These are phyloP conservation scores for Alnus rubra DNA, from an alignment of 306 rosid genomes.

Conservation along the genomic window DNA sequence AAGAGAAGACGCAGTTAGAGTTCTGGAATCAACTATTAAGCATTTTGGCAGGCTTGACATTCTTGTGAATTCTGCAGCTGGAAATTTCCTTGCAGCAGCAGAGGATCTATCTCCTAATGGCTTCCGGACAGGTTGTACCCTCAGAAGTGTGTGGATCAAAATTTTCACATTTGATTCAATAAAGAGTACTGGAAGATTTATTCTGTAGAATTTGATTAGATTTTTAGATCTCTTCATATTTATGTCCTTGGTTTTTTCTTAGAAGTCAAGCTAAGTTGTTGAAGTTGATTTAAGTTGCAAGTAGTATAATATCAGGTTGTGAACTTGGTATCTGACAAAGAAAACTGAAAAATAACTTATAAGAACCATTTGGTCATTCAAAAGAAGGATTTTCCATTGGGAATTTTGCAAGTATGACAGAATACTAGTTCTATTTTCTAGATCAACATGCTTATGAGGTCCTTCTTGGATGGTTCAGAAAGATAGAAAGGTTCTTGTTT, in stretches of 20 bases:
- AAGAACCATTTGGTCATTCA: not conserved
- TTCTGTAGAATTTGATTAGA: too few relatives aligned
- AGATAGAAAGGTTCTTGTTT: not conserved
- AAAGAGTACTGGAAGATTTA: not conserved
- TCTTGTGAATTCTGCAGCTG: slow-evolving; percentile 90
- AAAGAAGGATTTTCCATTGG: not conserved
- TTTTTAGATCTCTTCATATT: not conserved
- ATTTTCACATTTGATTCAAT: not conserved
- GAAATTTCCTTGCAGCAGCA: slow-evolving; percentile 74
- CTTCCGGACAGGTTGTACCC: slow-evolving; percentile 72
- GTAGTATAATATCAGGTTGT: not conserved
- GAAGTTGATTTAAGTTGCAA: not conserved
- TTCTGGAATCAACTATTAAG: slow-evolving; percentile 64
- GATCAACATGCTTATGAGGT: not conserved
- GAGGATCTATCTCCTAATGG: slow-evolving; percentile 96
- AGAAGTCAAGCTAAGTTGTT: not conserved
- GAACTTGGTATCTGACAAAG: not conserved
- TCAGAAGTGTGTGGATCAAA: not conserved
- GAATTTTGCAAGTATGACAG: not conserved
- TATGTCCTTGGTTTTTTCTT: not conserved
- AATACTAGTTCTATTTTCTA: not conserved
- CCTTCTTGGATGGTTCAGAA: not conserved
- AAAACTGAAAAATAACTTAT: not conserved
- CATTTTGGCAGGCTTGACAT: slow-evolving; percentile 81
- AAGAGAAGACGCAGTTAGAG: slow-evolving; percentile 75